Percentiles rank a stretch among this genome's conserved stretches.
Evolutionary conservation across 176 grass and related monocot species (phyloP).

Genomic region (Carex cristatella): DNA sequence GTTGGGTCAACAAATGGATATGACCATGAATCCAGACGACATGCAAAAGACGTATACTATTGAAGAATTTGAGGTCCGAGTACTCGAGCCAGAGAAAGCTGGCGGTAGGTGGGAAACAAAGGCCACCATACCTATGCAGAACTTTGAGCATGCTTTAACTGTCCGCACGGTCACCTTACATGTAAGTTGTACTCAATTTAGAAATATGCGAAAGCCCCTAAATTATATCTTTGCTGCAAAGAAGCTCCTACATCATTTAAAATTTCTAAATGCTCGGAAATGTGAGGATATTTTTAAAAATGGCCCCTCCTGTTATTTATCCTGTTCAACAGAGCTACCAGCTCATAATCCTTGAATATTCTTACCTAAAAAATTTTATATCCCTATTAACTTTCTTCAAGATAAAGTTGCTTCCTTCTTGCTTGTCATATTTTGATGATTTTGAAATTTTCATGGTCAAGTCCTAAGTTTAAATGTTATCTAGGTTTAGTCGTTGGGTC

Average conservation of each 20-base stretch:
- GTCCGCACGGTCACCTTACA: conserved; percentile 70
- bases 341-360: not conserved
- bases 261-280: not conserved
- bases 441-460: not conserved
- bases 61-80: conserved; percentile 90
- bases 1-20: conserved; percentile 53
- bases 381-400: not conserved
- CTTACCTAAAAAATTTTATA: not conserved
- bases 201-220: not conserved
- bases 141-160: conserved; percentile 88
- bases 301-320: not conserved
- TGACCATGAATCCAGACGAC: conserved; percentile 51
- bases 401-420: not conserved
- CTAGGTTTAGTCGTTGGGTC: not conserved
- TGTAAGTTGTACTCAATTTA: conserved; percentile 38
- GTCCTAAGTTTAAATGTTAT: not conserved
- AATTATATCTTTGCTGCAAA: not conserved
- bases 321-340: not conserved
- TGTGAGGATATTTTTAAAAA: not conserved
- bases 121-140: conserved; percentile 71
- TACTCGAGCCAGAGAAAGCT: conserved; percentile 69
- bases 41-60: conserved; percentile 72
- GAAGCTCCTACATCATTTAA: not conserved
- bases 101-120: conserved; percentile 62
- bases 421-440: conserved; percentile 3